Conservation (phyloP, 345 rosid genomes). For the Melaleuca alternifolia region DNA sequence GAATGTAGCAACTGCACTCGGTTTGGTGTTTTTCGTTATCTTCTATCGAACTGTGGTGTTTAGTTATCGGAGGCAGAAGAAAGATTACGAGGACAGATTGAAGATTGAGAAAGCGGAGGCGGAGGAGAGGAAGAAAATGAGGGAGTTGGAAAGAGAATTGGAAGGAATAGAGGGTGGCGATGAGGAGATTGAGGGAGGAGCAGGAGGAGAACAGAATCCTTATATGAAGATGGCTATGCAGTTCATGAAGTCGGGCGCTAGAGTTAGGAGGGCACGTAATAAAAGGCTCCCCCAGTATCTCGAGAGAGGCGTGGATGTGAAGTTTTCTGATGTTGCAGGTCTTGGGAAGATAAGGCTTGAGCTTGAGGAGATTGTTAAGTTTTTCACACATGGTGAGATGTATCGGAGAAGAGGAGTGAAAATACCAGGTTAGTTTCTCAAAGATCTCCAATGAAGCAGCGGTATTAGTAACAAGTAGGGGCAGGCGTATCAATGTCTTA, state of each 20-base stretch:
- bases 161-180: conserved; percentile 46
- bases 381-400: conserved; percentile 96
- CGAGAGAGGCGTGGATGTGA: conserved; percentile 82
- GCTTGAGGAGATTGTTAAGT: conserved; percentile 92
- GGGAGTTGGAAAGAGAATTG: conserved; percentile 74
- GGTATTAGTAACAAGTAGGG: neutral
- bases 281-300: conserved; percentile 77
- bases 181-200: conserved; percentile 47
- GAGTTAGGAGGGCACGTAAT: conserved; percentile 59
- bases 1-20: conserved; percentile 57
- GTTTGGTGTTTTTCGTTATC: conserved; percentile 65
- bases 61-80: conserved; percentile 71
- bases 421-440: conserved; percentile 60
- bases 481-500: neutral
- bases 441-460: neutral
- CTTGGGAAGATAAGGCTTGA: conserved; percentile 93
- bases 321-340: conserved; percentile 87
- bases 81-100: conserved; percentile 86
- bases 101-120: conserved; percentile 93
- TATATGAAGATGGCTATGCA: conserved; percentile 73
- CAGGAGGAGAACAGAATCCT: conserved; percentile 54
- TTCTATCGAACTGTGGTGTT: conserved; percentile 77
- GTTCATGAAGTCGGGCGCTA: conserved; percentile 97
- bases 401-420: conserved; percentile 84
- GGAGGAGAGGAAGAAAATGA: conserved; percentile 85